Percentiles rank a stretch among this genome's conserved stretches.
Evolutionary conservation across 768 basidiomycete genomes (phyloP).

Genomic region (Krasilnikovozyma curviuscula): DNA sequence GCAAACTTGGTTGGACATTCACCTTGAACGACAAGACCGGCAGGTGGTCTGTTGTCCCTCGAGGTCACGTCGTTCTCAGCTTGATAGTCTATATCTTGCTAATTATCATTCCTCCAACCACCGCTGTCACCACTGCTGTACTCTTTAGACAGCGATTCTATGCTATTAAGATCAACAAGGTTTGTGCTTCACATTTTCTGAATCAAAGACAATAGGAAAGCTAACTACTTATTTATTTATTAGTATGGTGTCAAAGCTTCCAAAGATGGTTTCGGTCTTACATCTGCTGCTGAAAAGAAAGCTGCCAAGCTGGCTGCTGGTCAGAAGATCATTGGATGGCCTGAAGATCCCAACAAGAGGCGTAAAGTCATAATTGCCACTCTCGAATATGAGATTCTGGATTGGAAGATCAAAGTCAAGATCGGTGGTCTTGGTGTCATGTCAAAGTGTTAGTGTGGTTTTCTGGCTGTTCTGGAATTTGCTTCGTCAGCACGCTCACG

Average conservation of each 20-base stretch:
- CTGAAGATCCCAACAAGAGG: constrained; percentile 75
- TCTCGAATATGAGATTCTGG: constrained; percentile 85
- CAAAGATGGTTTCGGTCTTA: constrained; percentile 2
- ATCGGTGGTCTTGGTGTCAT: constrained; percentile 95
- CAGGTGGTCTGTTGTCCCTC: constrained; percentile 59
- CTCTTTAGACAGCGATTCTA: constrained; percentile 94
- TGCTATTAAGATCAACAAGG: constrained; percentile 83
- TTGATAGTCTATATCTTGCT: constrained; percentile 74
- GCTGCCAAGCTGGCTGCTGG: constrained; percentile 7
- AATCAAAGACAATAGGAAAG: no score
- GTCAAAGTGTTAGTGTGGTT: constrained; percentile 52
- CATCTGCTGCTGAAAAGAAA: constrained; percentile 7
- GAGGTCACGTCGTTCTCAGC: constrained; percentile 61
- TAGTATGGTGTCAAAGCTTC: constrained; percentile 11
- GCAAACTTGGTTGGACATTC: constrained; percentile 66
- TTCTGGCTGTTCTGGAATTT: not conserved
- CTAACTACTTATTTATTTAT: not conserved
- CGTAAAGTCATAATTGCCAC: constrained; percentile 80
- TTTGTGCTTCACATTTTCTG: not conserved
- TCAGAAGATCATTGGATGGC: constrained; percentile 73
- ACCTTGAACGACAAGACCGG: constrained; percentile 56
- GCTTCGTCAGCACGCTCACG: not conserved
- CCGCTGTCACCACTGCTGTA: constrained; percentile 57
- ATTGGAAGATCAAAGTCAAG: constrained; percentile 70
- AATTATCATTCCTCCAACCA: constrained; percentile 61